Percentiles rank a stretch among this genome's conserved stretches.
Evolutionary conservation across 768 basidiomycete species (phyloP).

Genomic region (Tricholoma sp.): DNA sequence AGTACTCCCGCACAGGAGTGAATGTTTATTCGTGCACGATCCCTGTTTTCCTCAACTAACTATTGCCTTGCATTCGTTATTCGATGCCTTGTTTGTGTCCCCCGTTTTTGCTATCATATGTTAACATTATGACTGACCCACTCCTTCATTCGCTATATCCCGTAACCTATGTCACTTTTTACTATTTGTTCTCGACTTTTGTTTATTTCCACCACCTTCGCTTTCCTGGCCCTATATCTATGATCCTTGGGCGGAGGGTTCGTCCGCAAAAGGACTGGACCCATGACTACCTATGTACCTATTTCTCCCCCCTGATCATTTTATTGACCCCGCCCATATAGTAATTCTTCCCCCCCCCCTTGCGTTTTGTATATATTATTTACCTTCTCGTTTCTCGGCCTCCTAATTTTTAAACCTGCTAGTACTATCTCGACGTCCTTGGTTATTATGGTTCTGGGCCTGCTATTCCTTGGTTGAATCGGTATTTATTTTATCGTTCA

Average conservation of each 20-base stretch:
- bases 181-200: not conserved
- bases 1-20: not conserved
- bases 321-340: not conserved
- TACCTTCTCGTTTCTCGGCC: not conserved
- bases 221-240: not conserved
- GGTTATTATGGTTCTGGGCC: not conserved
- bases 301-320: not conserved
- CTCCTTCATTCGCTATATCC: not conserved
- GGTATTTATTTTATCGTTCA: not conserved
- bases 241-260: slow-evolving; percentile 2
- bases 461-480: not conserved
- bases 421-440: not conserved
- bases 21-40: not conserved
- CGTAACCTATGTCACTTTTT: slow-evolving; percentile 3
- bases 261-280: slow-evolving; percentile 2
- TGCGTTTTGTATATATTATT: not conserved
- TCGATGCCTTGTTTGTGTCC: not conserved
- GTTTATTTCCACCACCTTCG: not conserved
- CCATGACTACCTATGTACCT: not conserved
- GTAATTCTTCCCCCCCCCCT: not conserved
- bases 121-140: not conserved
- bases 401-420: not conserved
- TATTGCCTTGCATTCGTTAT: not conserved
- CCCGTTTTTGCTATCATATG: not conserved
- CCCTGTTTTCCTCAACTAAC: too few species aligned